A percentile compares a stretch with the other conserved stretches of the same genome.
phyloP scores from a whole-genome alignment of 2,329 filamentous ascomycete genomes.

The Phoma herbarum region DNA sequence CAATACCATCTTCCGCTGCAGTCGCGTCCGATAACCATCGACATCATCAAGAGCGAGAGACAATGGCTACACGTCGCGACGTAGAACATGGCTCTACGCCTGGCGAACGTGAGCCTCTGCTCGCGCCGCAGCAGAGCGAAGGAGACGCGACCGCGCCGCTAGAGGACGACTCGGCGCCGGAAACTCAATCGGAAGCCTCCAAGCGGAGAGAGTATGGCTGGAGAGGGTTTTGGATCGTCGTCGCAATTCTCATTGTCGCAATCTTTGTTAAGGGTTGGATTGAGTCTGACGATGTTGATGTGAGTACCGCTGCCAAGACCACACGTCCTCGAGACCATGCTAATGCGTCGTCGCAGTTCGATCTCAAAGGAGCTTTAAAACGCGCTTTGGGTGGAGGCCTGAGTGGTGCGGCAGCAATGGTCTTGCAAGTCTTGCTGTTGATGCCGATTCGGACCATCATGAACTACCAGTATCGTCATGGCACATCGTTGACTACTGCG shows the following conservation, averaged over 20 bases:
- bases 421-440: constrained; percentile 40
- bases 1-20: constrained; percentile 1
- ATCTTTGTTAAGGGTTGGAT: constrained; percentile 42
- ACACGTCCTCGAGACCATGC: neutral
- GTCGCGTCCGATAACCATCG: neutral
- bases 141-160: constrained; percentile 6
- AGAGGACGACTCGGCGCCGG: constrained; percentile 17
- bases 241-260: constrained; percentile 25
- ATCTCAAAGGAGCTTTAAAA: constrained; percentile 39
- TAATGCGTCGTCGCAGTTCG: constrained; percentile 26
- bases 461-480: constrained; percentile 46
- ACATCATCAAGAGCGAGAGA: neutral
- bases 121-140: constrained; percentile 20
- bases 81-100: constrained; percentile 10
- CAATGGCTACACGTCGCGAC: constrained; percentile 27
- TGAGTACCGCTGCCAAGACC: constrained; percentile 16
- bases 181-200: constrained; percentile 24
- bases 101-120: constrained; percentile 37
- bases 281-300: constrained; percentile 39
- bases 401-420: constrained; percentile 43
- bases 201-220: constrained; percentile 32
- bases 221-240: constrained; percentile 25
- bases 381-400: constrained; percentile 40
- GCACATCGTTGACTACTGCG: constrained; percentile 34
- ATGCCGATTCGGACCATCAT: constrained; percentile 45